Conservation (phyloP, 2,329 filamentous ascomycete species). For the Colletotrichum simmondsii region DNA sequence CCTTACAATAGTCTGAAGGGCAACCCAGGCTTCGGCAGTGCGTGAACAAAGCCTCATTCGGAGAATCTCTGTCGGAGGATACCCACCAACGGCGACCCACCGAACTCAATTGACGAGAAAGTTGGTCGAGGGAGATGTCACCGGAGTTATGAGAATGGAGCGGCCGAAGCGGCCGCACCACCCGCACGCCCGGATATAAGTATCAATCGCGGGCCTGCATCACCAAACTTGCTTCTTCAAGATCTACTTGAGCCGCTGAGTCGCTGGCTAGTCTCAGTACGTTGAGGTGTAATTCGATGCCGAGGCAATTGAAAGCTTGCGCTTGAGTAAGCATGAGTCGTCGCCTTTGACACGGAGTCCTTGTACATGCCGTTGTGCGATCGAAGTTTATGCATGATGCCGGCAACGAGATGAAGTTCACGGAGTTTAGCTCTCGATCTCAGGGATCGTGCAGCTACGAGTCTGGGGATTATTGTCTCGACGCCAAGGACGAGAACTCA, state of each 20-base stretch:
- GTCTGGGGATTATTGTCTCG: fast-evolving
- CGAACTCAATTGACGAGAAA: neutral
- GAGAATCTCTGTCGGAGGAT: neutral
- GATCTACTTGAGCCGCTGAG: neutral
- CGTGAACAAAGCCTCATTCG: neutral
- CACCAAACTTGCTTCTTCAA: neutral
- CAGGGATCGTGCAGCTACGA: neutral
- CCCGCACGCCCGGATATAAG: neutral
- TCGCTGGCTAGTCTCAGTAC: neutral
- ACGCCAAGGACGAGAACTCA: neutral
- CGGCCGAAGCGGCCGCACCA: neutral
- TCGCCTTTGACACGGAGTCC: neutral
- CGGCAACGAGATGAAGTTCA: neutral
- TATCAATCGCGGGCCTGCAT: neutral
- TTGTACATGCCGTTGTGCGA: neutral
- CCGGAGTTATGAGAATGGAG: neutral
- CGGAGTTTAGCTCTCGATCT: neutral
- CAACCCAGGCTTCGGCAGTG: too few relatives aligned
- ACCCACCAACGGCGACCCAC: neutral
- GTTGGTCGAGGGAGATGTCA: neutral
- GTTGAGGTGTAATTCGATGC: neutral
- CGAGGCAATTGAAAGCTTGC: neutral
- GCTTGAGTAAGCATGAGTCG: neutral
- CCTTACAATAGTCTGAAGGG: neutral
- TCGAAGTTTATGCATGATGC: neutral